phyloP scores from a whole-genome alignment of 768 basidiomycete genomes.

The Krasilnikovozyma curviuscula region DNA sequence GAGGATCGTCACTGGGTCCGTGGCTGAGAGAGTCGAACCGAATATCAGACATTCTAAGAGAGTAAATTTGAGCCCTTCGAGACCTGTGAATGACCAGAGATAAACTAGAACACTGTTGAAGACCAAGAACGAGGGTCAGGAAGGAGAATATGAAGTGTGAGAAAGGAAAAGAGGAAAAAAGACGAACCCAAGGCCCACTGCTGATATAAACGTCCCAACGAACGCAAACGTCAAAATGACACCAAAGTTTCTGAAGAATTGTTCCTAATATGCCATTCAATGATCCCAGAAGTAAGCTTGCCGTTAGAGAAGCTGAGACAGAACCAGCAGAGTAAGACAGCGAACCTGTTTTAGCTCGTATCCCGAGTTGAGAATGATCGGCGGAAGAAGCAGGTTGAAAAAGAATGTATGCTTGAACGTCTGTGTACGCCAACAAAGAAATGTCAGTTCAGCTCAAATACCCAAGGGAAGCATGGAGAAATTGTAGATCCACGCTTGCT shows the following conservation, averaged over 20 bases:
- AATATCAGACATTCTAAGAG: conserved; percentile 88
- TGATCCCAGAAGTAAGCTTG: not conserved
- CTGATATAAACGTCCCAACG: conserved; percentile 84
- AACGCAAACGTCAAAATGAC: conserved; percentile 64
- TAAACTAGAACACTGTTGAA: conserved; percentile 62
- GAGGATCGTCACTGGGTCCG: conserved; percentile 92
- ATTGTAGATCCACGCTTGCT: no score
- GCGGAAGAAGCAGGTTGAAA: conserved; percentile 93
- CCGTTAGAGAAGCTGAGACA: not conserved
- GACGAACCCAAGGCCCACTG: conserved; percentile 83
- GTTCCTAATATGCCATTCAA: conserved; percentile 42
- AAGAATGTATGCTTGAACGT: conserved; percentile 93
- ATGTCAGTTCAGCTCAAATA: not conserved
- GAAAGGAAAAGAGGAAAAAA: not conserved
- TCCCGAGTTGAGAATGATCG: conserved; percentile 93
- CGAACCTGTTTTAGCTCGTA: conserved; percentile 89
- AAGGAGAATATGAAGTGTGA: conserved; percentile 20
- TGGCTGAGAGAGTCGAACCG: conserved; percentile 89
- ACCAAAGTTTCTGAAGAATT: conserved; percentile 96
- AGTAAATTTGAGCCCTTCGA: conserved; percentile 69
- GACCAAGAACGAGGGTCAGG: conserved; percentile 30
- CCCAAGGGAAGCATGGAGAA: no score
- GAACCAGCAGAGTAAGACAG: not conserved
- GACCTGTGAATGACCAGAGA: conserved; percentile 77
- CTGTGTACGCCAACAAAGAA: conserved; percentile 28